Evolutionary conservation across 345 rosid genomes (phyloP), one percentile per base, ranked within the genome.

Genomic region (Moricandia moricandioides): DNA sequence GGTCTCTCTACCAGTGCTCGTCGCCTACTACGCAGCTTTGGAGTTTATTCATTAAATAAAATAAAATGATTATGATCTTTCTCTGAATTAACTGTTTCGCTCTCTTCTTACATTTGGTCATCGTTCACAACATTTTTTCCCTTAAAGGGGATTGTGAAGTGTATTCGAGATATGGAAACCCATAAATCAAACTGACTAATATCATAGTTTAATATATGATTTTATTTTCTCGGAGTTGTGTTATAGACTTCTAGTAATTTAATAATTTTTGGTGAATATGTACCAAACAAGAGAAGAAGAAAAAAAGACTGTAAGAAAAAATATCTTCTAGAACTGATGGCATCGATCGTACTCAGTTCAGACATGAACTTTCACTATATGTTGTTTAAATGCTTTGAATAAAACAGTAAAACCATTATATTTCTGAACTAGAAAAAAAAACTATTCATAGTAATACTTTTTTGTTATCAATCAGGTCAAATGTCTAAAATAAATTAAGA

Each of bases 1-100:
- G 65, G 87, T 77, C 43, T 81, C 93, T 1, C 81, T 88, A 62
- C 97, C 96, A 0, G 77, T 89, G 68, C 80, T 92, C 76, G 81
- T 87, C 4, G 92, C 81, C 21, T 89, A 88, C 65, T 89, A 88
- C 56, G 92, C 87, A 80, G 70, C 80, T 78, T 16, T 85, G 6
- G 88, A 82, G 43, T 79, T 78, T 31, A 47, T 78, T 56, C 71
- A 70, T 55, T 82, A 21, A 79, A 26, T 60, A 12, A 45, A 24
- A 40, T 26, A 56, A 5, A n/a, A 1, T 47, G 14, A 47, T 6
- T 47, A 43, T 56, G 11, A 5, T 54, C 16, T 56, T 8, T 51
- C 49, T 43, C 18, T 52, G 59, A 33, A 13, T 29, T 59, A 29
- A 17, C 27, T 27, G 26, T 30, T n/a, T 59, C 6, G 10, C 26